Conservation (phyloP, 257 asterid species). For the Solanum habrochaites region DNA sequence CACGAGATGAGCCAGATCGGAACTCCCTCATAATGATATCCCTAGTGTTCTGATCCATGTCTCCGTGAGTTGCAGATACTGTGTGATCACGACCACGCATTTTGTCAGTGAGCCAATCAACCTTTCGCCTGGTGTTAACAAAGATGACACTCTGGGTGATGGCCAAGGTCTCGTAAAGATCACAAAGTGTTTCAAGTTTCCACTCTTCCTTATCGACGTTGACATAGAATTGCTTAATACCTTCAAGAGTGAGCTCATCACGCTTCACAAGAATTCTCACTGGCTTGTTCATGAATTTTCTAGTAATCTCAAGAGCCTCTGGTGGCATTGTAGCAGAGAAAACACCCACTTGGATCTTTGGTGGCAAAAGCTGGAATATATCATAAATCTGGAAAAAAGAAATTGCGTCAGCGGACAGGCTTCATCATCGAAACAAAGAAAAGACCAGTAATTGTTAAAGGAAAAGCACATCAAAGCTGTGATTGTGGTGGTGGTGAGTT, state of each 20-base stretch:
- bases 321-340: slow-evolving; percentile 31
- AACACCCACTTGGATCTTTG: slow-evolving; percentile 61
- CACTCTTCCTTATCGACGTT: neutral
- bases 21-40: slow-evolving; percentile 15
- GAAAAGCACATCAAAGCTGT: neutral
- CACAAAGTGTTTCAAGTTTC: neutral
- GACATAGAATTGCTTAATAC: neutral
- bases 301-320: slow-evolving; percentile 28
- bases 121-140: slow-evolving; percentile 56
- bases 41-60: slow-evolving; percentile 59
- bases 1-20: slow-evolving; percentile 1
- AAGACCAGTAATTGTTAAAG: neutral
- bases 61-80: slow-evolving; percentile 27
- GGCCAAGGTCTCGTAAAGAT: slow-evolving; percentile 14
- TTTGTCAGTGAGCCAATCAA: slow-evolving; percentile 23
- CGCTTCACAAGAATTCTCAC: slow-evolving; percentile 54
- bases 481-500: neutral
- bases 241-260: slow-evolving; percentile 38
- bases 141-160: slow-evolving; percentile 59
- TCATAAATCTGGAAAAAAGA: neutral
- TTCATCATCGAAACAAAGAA: neutral
- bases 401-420: neutral
- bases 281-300: slow-evolving; percentile 56
- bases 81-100: neutral
- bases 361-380: slow-evolving; percentile 43